Evolutionary conservation across 2,329 filamentous ascomycete species (phyloP), one percentile per base, ranked within the genome.

Genomic region (Salinomyces thailandicus): DNA sequence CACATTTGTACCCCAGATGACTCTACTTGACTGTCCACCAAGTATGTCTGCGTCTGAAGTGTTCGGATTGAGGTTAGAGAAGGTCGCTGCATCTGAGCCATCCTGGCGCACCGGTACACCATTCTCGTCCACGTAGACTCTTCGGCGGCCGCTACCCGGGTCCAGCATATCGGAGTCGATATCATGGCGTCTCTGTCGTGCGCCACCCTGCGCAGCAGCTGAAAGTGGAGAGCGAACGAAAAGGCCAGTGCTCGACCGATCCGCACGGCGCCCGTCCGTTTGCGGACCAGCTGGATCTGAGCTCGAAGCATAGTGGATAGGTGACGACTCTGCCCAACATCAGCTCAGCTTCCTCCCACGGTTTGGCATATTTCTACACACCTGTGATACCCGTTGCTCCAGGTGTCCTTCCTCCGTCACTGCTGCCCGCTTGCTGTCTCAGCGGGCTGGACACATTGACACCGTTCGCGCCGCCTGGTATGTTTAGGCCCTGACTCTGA

Each of bases 1-100:
- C 33, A 98, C 84, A 26, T 93, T 96, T 29, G 91, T 98, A 59
- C 91, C 91, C 91, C 91, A 98, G 46, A 98, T 89, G 39, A 93
- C 76, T 48, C 81, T 78, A 38, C 81, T 80, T 26, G 83, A 84
- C 40, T 76, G 76, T 2, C 87, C 91, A 26, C 86, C 89, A 27
- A 95, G 74, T 1, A 72, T 75, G 54, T 95, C 83, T 1, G 91
- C 91, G 59, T 98, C 91, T 2, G 89, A 95, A 5, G 87, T 95
- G 45, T 81, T 81, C 1, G 85, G 85, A 48, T 94, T 71, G 40
- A 77, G 55, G 45, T 79, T 79, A 4, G 76, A 79, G 54, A 80
- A 80, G 1, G 76, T 79, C 0, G 72, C 59, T 4, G 67, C 70
- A 53, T 79, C 75, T 4, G 76, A 79, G 5, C 55, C 61, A 16